These are phyloP conservation scores for Obelidium mucronatum DNA, from an alignment of 192 early-diverging fungal species.

Conservation along the genomic window DNA sequence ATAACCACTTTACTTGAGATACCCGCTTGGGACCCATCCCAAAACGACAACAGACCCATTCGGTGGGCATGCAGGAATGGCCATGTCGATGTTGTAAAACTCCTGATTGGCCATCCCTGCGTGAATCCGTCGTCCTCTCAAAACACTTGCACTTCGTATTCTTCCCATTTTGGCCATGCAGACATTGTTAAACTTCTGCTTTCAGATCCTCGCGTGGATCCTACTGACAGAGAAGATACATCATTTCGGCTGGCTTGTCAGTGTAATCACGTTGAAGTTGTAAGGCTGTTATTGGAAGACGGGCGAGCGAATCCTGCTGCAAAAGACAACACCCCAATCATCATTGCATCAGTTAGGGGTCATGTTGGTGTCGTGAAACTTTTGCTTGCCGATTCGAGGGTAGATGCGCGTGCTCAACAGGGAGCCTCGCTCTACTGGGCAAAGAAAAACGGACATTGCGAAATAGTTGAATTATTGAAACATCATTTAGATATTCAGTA, in stretches of 20 bases:
- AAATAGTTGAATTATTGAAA: too few species aligned
- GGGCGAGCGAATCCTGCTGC: background rate
- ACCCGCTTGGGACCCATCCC: background rate
- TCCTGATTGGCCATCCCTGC: background rate
- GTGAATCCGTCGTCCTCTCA: background rate
- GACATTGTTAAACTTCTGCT: slow-evolving; percentile 2
- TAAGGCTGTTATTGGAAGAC: background rate
- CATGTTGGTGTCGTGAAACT: background rate
- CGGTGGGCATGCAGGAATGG: background rate
- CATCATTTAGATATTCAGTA: too few species aligned
- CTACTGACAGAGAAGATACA: background rate
- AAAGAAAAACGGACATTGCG: too few species aligned
- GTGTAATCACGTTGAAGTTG: background rate
- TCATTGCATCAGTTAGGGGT: background rate
- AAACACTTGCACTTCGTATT: background rate
- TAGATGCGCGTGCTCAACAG: background rate
- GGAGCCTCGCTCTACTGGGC: too few species aligned
- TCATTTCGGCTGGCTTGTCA: background rate
- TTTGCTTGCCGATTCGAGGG: background rate
- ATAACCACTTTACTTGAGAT: background rate
- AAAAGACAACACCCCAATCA: background rate
- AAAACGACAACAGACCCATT: background rate
- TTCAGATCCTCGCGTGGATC: background rate
- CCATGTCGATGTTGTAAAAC: background rate
- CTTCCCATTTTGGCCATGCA: background rate